Base-by-base conservation (phyloP, 2,329 filamentous ascomycete genomes). In the Monosporascus sp. region DNA sequence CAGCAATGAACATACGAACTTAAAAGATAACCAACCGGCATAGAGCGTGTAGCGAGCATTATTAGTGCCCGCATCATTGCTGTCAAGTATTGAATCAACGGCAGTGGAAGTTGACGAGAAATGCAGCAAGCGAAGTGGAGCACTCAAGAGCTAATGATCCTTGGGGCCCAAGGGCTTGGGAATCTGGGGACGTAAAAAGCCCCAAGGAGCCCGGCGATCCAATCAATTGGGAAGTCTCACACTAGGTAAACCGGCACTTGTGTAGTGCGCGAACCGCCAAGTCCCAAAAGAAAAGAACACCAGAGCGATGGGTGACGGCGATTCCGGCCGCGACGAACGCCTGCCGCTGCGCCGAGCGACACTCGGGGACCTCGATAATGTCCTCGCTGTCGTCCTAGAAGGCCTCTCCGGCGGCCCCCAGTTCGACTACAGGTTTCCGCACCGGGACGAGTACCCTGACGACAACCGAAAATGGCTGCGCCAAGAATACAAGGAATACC, bases 401-500 rank as follows among this genome's bases (percentile, higher is more conserved):
- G 54, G 51, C 34, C 56, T 58, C 44, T 48, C 51, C 7, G 56
- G 53, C 38, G 56, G 56, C 39, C 56, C 56, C 37, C 48, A 56
- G 15, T 58, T 56, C 48, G 34, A 58, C 37, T 58, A 58, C 36
- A 47, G 54, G 24, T 56, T 58, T 24, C 56, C 56, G 3, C 36
- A 56, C 44, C 53, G 56, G 37, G n/a, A 37, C 6, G 9, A 54
- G 15, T 53, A 46, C 34, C 54, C 54, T 1, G 54, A 53, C 6
- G 54, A 58, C 46, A 49, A 56, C 50, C 52, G 54, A n/a, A 50
- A 47, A 34, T 58, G 54, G 54, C 52, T 54, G 31, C 6, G 46
- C n/a, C 49, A 51, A n/a, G 56, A 58, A 44, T 58, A 58, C 46
- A 47, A 39, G 48, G 54, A 51, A n/a, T 56, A 54, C 31, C 56